Evolutionary conservation across 1,139 yeast genomes (phyloP), one percentile per base, ranked within the genome.

Genomic region (Pichia sp.): DNA sequence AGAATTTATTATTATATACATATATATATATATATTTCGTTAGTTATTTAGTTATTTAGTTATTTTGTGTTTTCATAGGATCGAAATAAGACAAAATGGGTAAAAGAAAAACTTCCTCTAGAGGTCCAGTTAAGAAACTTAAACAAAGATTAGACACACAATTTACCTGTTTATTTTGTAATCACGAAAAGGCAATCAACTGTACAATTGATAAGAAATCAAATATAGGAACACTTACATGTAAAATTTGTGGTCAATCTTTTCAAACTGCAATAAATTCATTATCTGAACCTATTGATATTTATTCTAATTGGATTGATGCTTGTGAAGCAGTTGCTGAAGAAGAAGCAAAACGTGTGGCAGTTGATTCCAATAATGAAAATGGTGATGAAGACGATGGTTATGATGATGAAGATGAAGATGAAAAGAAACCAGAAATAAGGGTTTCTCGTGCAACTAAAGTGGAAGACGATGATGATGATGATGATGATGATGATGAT

Each of bases 281-380:
- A 39, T 70, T 84, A 46, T 79, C 89, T 1, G 90, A 83, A 50
- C 96, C 98, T 0, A 90, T 92, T 35, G 98, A 92, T 64, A 87
- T 92, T 25, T 92, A 92, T 62, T 85, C 96, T 42, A 98, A 90
- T 62, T 92, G 98, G 98, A 89, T 89, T 48, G 98, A 92, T 69
- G 98, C 97, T 1, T 92, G 96, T 62, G 98, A 92, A 59, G 96
- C 94, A 43, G 94, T 92, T 50, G 95, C 94, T 36, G 81, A 80
- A 51, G 86, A 84, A 49, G 60, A 56, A 38, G 55, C 54, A 6
- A 74, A 68, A 40, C 73, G 70, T 30, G 67, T 60, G 30, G 64
- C 43, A 10, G 56, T 53, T 20, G 60, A 54, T 8, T 62, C 56
- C 22, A 62, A 58, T 29, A 65, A 56, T 25, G 61, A 56, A 22